phyloP scores from a whole-genome alignment of 257 asterid genomes.

The Solanum ossicruentum region DNA sequence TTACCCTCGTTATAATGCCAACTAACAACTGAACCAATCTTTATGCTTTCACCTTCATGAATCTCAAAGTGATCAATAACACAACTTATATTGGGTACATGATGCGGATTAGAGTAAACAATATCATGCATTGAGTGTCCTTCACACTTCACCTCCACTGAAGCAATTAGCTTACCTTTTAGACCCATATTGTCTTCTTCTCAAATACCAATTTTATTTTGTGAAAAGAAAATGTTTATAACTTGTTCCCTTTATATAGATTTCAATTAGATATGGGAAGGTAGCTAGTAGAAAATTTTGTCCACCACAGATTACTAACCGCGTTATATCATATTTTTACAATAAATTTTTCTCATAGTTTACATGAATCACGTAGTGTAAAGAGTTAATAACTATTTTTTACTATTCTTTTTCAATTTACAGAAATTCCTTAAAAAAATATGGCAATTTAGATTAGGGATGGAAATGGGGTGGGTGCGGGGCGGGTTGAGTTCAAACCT shows the following conservation, averaged over 20 bases:
- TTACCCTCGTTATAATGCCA: not conserved
- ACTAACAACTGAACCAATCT: not conserved
- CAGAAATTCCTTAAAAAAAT: too few species aligned
- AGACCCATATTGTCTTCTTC: not conserved
- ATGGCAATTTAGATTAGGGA: too few species aligned
- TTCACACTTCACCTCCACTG: not conserved
- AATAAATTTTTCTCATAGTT: too few species aligned
- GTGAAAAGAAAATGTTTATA: not conserved
- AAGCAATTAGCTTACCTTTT: not conserved
- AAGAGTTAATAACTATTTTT: too few species aligned
- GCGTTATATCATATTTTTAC: too few species aligned
- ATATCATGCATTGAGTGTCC: not conserved
- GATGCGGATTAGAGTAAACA: not conserved
- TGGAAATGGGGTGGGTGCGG: too few species aligned
- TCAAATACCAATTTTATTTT: not conserved
- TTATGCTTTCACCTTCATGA: not conserved
- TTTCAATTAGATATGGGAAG: not conserved
- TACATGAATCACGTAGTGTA: too few species aligned
- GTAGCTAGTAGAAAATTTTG: not conserved
- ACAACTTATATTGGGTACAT: not conserved
- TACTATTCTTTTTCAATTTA: too few species aligned
- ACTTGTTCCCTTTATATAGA: too few species aligned
- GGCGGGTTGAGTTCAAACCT: fast-evolving
- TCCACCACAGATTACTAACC: not conserved
- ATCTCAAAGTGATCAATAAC: fast-evolving